Evolutionary conservation across 441 rosid genomes (phyloP).

Genomic region (Eutrema salsugineum): DNA sequence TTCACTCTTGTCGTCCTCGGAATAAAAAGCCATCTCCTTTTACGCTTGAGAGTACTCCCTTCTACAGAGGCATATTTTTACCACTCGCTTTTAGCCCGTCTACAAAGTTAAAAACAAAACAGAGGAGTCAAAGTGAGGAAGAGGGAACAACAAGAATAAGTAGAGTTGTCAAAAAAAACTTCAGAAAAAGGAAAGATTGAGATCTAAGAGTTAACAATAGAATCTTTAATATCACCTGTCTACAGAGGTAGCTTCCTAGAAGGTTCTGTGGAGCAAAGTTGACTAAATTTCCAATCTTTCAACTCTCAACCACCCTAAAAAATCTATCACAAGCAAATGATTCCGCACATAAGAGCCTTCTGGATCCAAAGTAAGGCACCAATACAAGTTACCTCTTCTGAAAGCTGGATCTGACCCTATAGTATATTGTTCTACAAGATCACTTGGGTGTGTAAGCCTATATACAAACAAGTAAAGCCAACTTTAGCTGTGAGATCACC

Average conservation of each 20-base stretch:
- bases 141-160: slow-evolving; percentile 33
- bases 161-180: slow-evolving; percentile 39
- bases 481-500: not conserved
- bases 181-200: slow-evolving; percentile 39
- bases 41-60: slow-evolving; percentile 16
- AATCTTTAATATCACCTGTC: slow-evolving; percentile 44
- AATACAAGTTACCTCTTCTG: slow-evolving; percentile 26
- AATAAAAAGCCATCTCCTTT: slow-evolving; percentile 62
- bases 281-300: slow-evolving; percentile 16
- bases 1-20: slow-evolving; percentile 65
- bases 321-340: slow-evolving; percentile 5
- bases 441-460: slow-evolving; percentile 3
- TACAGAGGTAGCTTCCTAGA: slow-evolving; percentile 38
- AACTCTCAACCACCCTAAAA: slow-evolving; percentile 17
- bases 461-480: not conserved
- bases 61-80: slow-evolving; percentile 45
- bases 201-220: slow-evolving; percentile 19
- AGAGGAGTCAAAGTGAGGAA: slow-evolving; percentile 23
- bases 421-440: not conserved
- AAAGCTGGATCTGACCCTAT: slow-evolving; percentile 7
- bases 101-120: slow-evolving; percentile 14
- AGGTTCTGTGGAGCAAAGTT: slow-evolving; percentile 30
- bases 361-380: not conserved
- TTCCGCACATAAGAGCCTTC: not conserved
- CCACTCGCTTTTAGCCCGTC: slow-evolving; percentile 21